Conservation (phyloP, 768 basidiomycete genomes). For the Phaeotremella skinneri region DNA sequence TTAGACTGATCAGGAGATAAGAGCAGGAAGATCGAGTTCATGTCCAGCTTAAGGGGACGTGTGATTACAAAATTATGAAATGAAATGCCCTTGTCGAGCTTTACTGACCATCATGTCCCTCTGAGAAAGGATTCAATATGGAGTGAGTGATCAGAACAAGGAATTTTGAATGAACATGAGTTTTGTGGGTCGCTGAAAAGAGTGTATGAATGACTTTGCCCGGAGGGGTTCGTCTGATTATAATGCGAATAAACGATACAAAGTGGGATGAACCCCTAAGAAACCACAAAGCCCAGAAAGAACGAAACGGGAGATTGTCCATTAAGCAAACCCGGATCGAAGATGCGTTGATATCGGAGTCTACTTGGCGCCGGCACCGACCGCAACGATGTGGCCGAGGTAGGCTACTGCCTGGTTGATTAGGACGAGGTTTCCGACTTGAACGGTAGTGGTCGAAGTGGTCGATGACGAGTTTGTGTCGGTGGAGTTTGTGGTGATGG, state of each 20-base stretch:
- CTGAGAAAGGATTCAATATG: too few species aligned
- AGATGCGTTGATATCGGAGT: not conserved
- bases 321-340: too few species aligned
- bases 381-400: constrained; percentile 38
- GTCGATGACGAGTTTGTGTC: constrained; percentile 9
- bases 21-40: too few species aligned
- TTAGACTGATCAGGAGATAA: too few species aligned
- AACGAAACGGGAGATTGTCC: constrained; percentile 1
- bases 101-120: too few species aligned
- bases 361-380: constrained; percentile 20
- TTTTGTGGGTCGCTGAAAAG: not conserved
- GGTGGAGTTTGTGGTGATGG: constrained; percentile 11
- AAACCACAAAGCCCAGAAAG: constrained; percentile 13
- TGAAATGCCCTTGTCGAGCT: too few species aligned
- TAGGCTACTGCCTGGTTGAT: constrained; percentile 40
- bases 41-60: too few species aligned
- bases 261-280: too few species aligned
- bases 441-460: constrained; percentile 3
- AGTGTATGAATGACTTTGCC: not conserved
- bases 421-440: constrained; percentile 30
- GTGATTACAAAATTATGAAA: too few species aligned
- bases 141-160: too few species aligned
- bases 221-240: not conserved
- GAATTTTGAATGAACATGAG: too few species aligned
- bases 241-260: constrained; percentile 6